Base-by-base conservation (phyloP, 2,329 filamentous ascomycete genomes). In the Fusarium globosum region DNA sequence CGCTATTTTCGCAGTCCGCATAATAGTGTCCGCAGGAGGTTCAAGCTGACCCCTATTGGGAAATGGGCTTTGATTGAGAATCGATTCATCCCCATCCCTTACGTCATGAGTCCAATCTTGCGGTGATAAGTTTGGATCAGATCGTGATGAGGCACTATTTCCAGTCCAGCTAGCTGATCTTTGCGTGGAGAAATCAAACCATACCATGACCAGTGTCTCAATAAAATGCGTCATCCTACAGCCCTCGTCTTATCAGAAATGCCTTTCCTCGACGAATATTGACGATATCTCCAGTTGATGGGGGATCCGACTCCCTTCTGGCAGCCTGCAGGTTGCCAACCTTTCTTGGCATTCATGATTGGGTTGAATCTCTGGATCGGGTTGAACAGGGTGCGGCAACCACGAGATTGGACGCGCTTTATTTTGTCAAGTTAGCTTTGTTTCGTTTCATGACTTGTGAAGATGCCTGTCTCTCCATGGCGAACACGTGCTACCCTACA, bases 401-500 rank as follows among this genome's bases (percentile, higher is more conserved):
- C 56, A 59, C 65, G 49, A 68, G 53, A 53, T 55, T 65, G 58
- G 61, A 56, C 58, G 58, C 49, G 69, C 63, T 65, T 69, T 72
- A 69, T 60, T 68, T 70, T 61, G 33, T 59, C 57, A 55, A 35
- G 35, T 61, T 67, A 43, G 26, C 48, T 48, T 41, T 61, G 61
- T 76, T 69, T 58, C 62, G 64, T 77, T 71, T 74, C 73, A 73
- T 77, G 68, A 76, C 74, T 71, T 74, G 58, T 76, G 33, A 46
- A 70, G 45, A 67, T 53, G 39, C 60, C 56, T 66, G 42, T 65
- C 26, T 60, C 41, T 51, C 38, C 41, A 45, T 55, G 20, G 56
- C 46, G 23, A 72, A 60, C 75, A 77, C 73, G 72, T 77, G 72
- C 71, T 72, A 45, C 41, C 33, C 63, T 55, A 58, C 41, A 20